Percentiles rank a stretch among this genome's conserved stretches.
These are phyloP conservation scores for Pichia sp. DNA, from an alignment of 1,139 yeast species.

Conservation along the genomic window DNA sequence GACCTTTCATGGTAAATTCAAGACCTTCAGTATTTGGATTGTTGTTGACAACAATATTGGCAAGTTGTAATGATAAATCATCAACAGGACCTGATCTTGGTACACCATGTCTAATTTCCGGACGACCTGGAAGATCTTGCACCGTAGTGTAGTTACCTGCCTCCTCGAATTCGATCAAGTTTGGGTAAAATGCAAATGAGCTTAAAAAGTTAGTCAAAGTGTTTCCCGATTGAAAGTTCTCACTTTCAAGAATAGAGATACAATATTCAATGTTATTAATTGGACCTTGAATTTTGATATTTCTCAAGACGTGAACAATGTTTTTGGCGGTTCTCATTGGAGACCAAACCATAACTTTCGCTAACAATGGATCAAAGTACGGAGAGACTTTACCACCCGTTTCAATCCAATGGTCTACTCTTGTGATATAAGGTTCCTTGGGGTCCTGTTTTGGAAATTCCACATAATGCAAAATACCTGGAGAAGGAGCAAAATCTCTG, in stretches of 20 bases:
- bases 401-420: slow-evolving; percentile 39
- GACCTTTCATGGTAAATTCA: slow-evolving; percentile 36
- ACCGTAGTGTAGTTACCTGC: slow-evolving; percentile 37
- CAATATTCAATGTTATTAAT: slow-evolving; percentile 36
- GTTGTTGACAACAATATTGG: slow-evolving; percentile 36
- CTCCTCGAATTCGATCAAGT: slow-evolving; percentile 33
- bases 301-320: slow-evolving; percentile 30
- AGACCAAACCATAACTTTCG: slow-evolving; percentile 39
- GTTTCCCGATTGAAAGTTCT: slow-evolving; percentile 28
- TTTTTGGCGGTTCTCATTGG: slow-evolving; percentile 29
- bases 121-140: slow-evolving; percentile 37
- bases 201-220: slow-evolving; percentile 34
- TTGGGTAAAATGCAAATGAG: slow-evolving; percentile 31
- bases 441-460: slow-evolving; percentile 24
- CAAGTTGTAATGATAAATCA: slow-evolving; percentile 34
- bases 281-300: slow-evolving; percentile 34
- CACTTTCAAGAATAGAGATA: slow-evolving; percentile 28
- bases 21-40: slow-evolving; percentile 30
- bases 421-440: slow-evolving; percentile 23
- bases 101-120: slow-evolving; percentile 32
- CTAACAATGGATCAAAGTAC: slow-evolving; percentile 38
- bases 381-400: slow-evolving; percentile 38
- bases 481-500: slow-evolving; percentile 37
- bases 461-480: slow-evolving; percentile 36
- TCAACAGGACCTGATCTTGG: slow-evolving; percentile 38